Base-by-base conservation (phyloP, 2,329 filamentous ascomycete genomes). In the Arachnopeziza araneosa region DNA sequence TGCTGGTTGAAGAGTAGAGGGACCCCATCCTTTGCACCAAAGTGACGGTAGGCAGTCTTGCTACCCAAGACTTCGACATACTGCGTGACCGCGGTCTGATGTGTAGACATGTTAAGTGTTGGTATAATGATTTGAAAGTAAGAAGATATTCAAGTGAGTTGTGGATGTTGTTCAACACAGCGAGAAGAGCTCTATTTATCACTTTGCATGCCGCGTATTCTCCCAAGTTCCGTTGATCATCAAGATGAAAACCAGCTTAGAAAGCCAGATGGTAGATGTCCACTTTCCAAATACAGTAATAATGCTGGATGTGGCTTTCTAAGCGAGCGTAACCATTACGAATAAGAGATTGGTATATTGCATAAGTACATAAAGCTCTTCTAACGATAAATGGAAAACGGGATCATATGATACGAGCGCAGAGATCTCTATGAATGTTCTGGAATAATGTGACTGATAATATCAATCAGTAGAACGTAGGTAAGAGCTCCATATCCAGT, bases 21-120 rank as follows among this genome's bases (percentile, higher is more conserved):
- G 8, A 62, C 56, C 22, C 64, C 68, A 9, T n/a, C 58, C 9
- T 60, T 48, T n/a, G 51, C 24, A 23, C 68, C 68, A 53, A 70
- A 59, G 9, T 51, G 64, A 51, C 67, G 68, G 50, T 68, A 70
- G 44, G 67, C 68, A 54, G 65, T 54, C 23, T 65, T 66, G 64
- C 62, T 61, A 50, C 63, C 67, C 26, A 67, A 52, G 30, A 60
- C 58, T 22, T 58, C 52, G 44, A 65, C 49, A 58, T 57, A 67
- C 58, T 68, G 60, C 23, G 64, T 67, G 48, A 62, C 60, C 17
- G 66, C 66, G 19, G 64, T 69, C 52, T 69, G 64, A 55, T 63
- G 61, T 21, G 65, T 69, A 5, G 65, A 36, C 66, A 68, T 68
- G 4, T 7, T 44, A 14, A 44, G 17, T 3, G 36, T 17, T 44